These are phyloP conservation scores for Thecaphora thlaspeos DNA, from an alignment of 1,284 basidiomycete species.

Conservation along the genomic window DNA sequence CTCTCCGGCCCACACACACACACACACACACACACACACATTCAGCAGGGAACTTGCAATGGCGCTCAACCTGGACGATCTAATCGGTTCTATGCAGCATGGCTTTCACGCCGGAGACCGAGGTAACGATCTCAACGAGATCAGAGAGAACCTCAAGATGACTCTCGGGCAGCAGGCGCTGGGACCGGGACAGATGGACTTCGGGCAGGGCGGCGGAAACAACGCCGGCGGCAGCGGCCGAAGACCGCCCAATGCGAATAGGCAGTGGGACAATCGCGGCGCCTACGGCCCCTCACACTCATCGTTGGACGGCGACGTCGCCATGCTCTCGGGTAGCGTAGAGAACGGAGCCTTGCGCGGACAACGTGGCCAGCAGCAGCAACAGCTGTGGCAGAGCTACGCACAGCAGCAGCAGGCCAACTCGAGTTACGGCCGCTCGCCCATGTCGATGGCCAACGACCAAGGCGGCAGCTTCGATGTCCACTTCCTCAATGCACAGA, in stretches of 20 bases:
- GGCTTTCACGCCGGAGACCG: constrained; percentile 43
- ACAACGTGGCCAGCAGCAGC: background rate
- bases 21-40: background rate
- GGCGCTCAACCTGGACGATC: constrained; percentile 50
- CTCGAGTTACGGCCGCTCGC: background rate
- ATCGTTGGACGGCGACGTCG: constrained; percentile 32
- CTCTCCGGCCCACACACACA: background rate
- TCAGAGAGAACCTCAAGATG: constrained; percentile 38
- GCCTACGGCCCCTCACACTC: background rate
- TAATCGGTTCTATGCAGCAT: constrained; percentile 50
- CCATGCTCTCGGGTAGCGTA: constrained; percentile 25
- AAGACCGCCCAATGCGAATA: background rate
- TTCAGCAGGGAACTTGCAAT: constrained; percentile 6
- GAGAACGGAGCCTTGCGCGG: constrained; percentile 1
- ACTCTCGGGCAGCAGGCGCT: constrained; percentile 24
- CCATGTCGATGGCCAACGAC: background rate
- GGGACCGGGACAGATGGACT: constrained; percentile 8
- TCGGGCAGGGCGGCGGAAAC: background rate
- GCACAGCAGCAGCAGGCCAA: background rate
- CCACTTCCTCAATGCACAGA: background rate
- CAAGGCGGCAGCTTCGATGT: background rate
- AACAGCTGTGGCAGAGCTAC: background rate
- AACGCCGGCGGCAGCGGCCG: background rate
- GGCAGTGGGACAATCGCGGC: constrained; percentile 3
- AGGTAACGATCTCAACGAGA: constrained; percentile 41